Base-by-base conservation (phyloP, 768 basidiomycete species). In the Galerina sulciceps region DNA sequence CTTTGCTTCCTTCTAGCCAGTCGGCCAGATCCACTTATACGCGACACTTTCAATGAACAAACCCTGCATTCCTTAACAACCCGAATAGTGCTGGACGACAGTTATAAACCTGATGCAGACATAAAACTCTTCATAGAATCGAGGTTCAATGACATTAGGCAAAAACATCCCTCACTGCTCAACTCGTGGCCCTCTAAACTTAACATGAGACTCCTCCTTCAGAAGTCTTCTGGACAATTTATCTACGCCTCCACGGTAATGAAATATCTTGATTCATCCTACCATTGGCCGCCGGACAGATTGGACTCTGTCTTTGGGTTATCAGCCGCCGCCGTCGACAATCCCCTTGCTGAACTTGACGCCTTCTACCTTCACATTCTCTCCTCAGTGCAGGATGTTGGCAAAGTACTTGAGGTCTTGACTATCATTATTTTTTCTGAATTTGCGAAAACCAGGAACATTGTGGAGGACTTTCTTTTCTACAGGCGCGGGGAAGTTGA, bases 1-100 rank as follows among this genome's bases (percentile, higher is more conserved):
- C 31, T 65, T 9, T 47, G 42, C 23, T 57, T 66, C 45, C 59
- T 68, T 43, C 48, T 68, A 13, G 59, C 59, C 13, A 63, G 65
- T 26, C 56, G 61, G 35, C 65, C 61, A 22, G 65, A 67, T 17
- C 54, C 58, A 26, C 59, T 61, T 3, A 45, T 65, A n/a, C 41
- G 47, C 4, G 57, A 56, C 2, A 48, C 45, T 1, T 63, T 67
- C 34, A 53, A 59, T 13, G 46, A 51, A 18, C 46, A 51, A 1
- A 17, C 37, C 2, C 42, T 64, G 9, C 11, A n/a, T 14, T 15
- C 38, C 8, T 2, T 52, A 4, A 49, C 53, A 1, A 35, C 36
- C 6, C 22, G 13, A 3, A 13, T 64, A 14, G 48, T 42, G 3
- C 20, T 66, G n/a, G 58, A 64, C 41, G 58, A 60, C 34, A 45